phyloP scores from a whole-genome alignment of 768 basidiomycete genomes.

The Russula brevipes region DNA sequence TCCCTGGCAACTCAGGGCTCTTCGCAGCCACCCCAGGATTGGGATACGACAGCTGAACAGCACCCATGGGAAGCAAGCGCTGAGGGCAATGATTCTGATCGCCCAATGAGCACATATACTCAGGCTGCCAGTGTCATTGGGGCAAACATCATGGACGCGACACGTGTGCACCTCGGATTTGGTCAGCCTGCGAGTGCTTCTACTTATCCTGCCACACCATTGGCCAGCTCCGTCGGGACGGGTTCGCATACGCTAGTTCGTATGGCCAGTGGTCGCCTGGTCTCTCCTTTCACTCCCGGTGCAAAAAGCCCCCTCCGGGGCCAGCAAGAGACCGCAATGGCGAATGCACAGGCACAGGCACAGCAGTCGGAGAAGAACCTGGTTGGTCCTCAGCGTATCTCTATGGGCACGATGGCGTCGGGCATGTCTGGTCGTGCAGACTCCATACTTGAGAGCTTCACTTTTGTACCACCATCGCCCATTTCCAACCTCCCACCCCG shows the following conservation, averaged over 20 bases:
- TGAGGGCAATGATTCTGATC: slow-evolving; percentile 35
- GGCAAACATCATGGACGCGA: slow-evolving; percentile 57
- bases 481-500: slow-evolving; percentile 77
- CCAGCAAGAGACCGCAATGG: slow-evolving; percentile 61
- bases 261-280: slow-evolving; percentile 58
- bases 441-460: slow-evolving; percentile 82
- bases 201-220: slow-evolving; percentile 23
- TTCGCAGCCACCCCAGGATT: slow-evolving; percentile 31
- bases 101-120: slow-evolving; percentile 60
- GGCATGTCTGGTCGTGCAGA: slow-evolving; percentile 68
- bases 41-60: slow-evolving; percentile 5
- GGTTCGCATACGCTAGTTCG: slow-evolving; percentile 46
- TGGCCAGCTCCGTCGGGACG: slow-evolving; percentile 23
- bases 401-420: slow-evolving; percentile 48
- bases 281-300: slow-evolving; percentile 39
- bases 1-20: slow-evolving; percentile 26
- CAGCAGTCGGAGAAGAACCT: slow-evolving; percentile 35
- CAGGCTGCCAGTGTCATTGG: slow-evolving; percentile 40
- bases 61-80: slow-evolving; percentile 26
- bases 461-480: slow-evolving; percentile 84
- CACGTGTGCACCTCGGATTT: slow-evolving; percentile 61
- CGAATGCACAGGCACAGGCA: slow-evolving; percentile 55
- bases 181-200: slow-evolving; percentile 30
- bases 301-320: slow-evolving; percentile 44
- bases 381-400: slow-evolving; percentile 34